Percentiles rank a stretch among this genome's conserved stretches.
Conservation (phyloP, 345 rosid genomes). For the Eucalyptus leucophloia region DNA sequence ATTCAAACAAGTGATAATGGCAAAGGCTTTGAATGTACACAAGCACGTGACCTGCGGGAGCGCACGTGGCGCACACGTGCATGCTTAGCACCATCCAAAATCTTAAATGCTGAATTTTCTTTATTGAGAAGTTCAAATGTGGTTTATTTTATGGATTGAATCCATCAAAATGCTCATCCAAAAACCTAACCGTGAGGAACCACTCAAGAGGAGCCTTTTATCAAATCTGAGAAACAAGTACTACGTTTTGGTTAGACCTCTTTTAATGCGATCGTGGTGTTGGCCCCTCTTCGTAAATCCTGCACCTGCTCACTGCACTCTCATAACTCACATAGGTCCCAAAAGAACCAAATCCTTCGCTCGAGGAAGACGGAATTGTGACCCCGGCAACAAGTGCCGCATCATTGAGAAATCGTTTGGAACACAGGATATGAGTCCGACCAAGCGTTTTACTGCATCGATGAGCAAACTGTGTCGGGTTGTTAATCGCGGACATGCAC, state of each 20-base stretch:
- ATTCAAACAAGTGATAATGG: neutral
- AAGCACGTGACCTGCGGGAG: neutral
- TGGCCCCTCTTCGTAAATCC: neutral
- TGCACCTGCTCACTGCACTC: neutral
- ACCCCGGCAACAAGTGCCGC: neutral
- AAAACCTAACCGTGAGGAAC: neutral
- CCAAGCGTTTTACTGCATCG: neutral
- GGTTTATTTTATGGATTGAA: neutral
- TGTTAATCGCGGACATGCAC: neutral
- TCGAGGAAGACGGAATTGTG: neutral
- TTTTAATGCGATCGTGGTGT: neutral
- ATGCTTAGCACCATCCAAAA: neutral
- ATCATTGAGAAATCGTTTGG: neutral
- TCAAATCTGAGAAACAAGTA: neutral
- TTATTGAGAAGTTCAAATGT: neutral
- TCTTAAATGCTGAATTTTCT: neutral
- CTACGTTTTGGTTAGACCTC: neutral
- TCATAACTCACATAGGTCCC: neutral
- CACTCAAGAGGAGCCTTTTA: neutral
- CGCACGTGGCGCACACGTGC: neutral
- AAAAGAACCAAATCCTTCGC: neutral
- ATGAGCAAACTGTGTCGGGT: neutral
- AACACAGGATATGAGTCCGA: neutral
- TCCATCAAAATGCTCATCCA: neutral
- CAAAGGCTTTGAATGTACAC: neutral